Percentiles rank a stretch among this genome's conserved stretches.
Conservation (phyloP, 495 filamentous ascomycete species). For the Friedmanniomyces endolithicus region DNA sequence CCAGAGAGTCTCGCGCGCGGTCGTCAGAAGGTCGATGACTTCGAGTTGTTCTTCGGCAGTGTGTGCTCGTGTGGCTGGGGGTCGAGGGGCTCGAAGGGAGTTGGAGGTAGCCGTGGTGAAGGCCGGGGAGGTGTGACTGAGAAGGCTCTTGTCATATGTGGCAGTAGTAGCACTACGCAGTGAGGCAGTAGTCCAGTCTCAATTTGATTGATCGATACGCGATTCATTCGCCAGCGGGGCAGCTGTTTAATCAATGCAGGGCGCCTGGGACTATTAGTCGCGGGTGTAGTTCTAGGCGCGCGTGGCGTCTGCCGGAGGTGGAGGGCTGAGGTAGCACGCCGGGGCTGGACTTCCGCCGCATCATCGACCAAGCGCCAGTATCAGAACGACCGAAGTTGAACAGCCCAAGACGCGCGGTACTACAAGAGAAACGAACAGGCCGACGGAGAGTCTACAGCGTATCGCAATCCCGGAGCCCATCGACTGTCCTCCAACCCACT, state of each 20-base stretch:
- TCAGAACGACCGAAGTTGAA: no score
- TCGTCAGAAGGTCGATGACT: constrained; percentile 30
- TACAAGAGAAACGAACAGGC: no score
- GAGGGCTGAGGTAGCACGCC: neutral
- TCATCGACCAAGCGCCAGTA: neutral
- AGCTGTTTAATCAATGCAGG: no score
- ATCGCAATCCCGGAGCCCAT: no score
- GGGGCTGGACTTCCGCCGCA: neutral
- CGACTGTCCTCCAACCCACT: neutral
- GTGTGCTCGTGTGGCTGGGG: constrained; percentile 12
- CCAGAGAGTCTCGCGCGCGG: constrained; percentile 32
- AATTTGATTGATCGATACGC: neutral
- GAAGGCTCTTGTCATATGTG: no score
- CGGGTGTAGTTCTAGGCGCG: no score
- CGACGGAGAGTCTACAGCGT: no score
- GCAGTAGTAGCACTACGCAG: neutral
- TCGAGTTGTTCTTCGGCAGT: constrained; percentile 18
- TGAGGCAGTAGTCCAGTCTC: neutral
- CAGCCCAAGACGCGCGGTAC: no score
- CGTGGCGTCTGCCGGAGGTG: neutral
- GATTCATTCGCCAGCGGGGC: constrained; percentile 2
- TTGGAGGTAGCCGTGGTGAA: neutral
- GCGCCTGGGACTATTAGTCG: no score
- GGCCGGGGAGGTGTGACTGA: neutral
- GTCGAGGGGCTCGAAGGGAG: constrained; percentile 10